These are phyloP conservation scores for Xylaria scruposa DNA, from an alignment of 495 filamentous ascomycete species.

Conservation along the genomic window DNA sequence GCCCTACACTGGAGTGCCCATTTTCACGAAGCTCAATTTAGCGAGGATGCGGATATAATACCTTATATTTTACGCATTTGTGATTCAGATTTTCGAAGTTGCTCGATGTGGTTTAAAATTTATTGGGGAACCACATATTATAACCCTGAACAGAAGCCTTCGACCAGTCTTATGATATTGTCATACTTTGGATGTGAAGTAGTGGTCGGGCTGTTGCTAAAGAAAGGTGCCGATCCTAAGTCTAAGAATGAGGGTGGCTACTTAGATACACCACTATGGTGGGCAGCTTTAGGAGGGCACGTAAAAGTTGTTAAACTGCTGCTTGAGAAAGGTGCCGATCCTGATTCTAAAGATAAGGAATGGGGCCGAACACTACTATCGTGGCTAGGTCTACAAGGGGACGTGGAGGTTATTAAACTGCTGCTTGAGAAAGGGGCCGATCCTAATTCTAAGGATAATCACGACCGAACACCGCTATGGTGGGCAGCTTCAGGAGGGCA, in stretches of 20 bases:
- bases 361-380: background rate
- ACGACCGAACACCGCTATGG: background rate
- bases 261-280: background rate
- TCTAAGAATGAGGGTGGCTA: background rate
- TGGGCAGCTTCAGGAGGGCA: background rate
- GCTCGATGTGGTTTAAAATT: background rate
- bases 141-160: background rate
- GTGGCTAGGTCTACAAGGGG: background rate
- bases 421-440: constrained; percentile 31
- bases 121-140: background rate
- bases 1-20: background rate
- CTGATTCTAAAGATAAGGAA: background rate
- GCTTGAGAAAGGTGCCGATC: constrained; percentile 29
- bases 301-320: background rate
- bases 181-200: constrained; percentile 18
- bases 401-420: background rate
- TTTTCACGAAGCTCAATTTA: background rate
- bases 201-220: background rate
- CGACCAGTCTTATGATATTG: background rate
- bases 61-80: background rate
- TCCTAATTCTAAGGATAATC: background rate
- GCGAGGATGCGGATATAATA: constrained; percentile 4
- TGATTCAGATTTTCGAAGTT: background rate
- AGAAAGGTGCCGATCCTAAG: background rate
- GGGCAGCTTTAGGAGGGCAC: background rate